Conservation (phyloP, 2,329 filamentous ascomycete species). For the Aspergillus ustus region DNA sequence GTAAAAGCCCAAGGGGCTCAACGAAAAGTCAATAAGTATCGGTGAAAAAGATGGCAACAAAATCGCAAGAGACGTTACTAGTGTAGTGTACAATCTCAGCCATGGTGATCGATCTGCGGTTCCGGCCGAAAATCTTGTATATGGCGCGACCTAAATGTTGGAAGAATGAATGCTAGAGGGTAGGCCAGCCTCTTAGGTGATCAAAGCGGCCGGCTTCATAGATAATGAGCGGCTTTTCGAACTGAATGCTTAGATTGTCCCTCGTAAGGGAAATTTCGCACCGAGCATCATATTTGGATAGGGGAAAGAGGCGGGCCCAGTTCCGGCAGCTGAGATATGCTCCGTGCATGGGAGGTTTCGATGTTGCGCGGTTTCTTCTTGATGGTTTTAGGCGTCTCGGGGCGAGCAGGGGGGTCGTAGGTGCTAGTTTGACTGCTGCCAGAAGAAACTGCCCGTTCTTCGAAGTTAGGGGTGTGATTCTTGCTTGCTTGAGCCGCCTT, state of each 20-base stretch:
- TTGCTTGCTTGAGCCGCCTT: slow-evolving; percentile 32
- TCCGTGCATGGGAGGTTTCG: slow-evolving; percentile 39
- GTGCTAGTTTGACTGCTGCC: slow-evolving; percentile 63
- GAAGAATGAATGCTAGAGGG: slow-evolving; percentile 5
- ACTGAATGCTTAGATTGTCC: background rate
- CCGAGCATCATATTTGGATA: slow-evolving; percentile 47
- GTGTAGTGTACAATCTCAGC: slow-evolving; percentile 13
- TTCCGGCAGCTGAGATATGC: slow-evolving; percentile 52
- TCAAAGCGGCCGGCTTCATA: background rate
- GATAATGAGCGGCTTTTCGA: background rate
- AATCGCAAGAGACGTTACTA: background rate
- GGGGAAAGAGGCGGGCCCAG: slow-evolving; percentile 53
- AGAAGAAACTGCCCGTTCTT: slow-evolving; percentile 66
- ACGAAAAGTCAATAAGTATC: background rate
- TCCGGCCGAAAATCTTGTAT: slow-evolving; percentile 25
- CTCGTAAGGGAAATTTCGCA: background rate
- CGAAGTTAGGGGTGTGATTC: slow-evolving; percentile 32
- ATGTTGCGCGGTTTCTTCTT: slow-evolving; percentile 42
- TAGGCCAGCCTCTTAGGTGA: slow-evolving; percentile 23
- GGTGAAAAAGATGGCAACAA: slow-evolving; percentile 7
- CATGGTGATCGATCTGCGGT: slow-evolving; percentile 22
- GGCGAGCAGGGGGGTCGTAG: slow-evolving; percentile 38
- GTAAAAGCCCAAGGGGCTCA: background rate
- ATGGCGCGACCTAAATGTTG: slow-evolving; percentile 5
- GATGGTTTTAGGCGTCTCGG: slow-evolving; percentile 35